A percentile compares a stretch with the other conserved stretches of the same genome.
Evolutionary conservation across 768 basidiomycete species (phyloP).

Genomic region (Suillus subalutaceus): DNA sequence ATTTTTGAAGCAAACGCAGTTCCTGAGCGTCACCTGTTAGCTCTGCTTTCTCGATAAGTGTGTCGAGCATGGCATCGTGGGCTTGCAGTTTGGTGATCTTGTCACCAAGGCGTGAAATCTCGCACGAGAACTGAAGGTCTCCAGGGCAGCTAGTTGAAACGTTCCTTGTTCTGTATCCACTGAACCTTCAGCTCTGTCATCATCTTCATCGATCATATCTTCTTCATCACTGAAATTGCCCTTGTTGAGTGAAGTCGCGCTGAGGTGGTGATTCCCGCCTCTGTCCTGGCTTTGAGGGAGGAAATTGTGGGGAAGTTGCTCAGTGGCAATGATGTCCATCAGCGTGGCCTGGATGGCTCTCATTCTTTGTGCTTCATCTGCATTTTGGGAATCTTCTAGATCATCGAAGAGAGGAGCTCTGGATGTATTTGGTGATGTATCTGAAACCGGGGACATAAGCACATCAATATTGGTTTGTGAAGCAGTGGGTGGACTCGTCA

Average conservation of each 20-base stretch:
- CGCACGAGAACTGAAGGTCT: slow-evolving; percentile 84
- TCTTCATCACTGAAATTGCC: slow-evolving; percentile 42
- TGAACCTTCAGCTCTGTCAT: slow-evolving; percentile 27
- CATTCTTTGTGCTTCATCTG: slow-evolving; percentile 81
- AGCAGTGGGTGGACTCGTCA: slow-evolving; percentile 21
- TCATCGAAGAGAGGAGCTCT: slow-evolving; percentile 83
- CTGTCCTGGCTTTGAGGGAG: slow-evolving; percentile 15
- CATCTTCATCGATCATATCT: slow-evolving; percentile 48
- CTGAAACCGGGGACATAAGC: slow-evolving; percentile 73
- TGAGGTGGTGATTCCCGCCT: slow-evolving; percentile 12
- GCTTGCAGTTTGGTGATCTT: slow-evolving; percentile 77
- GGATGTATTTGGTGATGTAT: slow-evolving; percentile 50
- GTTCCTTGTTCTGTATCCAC: slow-evolving; percentile 46
- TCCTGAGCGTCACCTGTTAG: slow-evolving; percentile 89
- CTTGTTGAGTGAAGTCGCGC: slow-evolving; percentile 21
- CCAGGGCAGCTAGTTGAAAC: slow-evolving; percentile 84
- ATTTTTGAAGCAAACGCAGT: slow-evolving; percentile 77
- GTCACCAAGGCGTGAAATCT: slow-evolving; percentile 77
- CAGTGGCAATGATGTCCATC: slow-evolving; percentile 92
- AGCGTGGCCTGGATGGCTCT: slow-evolving; percentile 96
- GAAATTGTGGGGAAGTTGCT: slow-evolving; percentile 50
- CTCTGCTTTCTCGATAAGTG: slow-evolving; percentile 92
- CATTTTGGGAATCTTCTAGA: slow-evolving; percentile 61
- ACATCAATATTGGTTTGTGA: slow-evolving; percentile 67
- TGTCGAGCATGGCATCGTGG: slow-evolving; percentile 84